A percentile compares a stretch with the other conserved stretches of the same genome.
Evolutionary conservation across 139 green algal species (phyloP).

Genomic region (Pycnococcus provasolii): DNA sequence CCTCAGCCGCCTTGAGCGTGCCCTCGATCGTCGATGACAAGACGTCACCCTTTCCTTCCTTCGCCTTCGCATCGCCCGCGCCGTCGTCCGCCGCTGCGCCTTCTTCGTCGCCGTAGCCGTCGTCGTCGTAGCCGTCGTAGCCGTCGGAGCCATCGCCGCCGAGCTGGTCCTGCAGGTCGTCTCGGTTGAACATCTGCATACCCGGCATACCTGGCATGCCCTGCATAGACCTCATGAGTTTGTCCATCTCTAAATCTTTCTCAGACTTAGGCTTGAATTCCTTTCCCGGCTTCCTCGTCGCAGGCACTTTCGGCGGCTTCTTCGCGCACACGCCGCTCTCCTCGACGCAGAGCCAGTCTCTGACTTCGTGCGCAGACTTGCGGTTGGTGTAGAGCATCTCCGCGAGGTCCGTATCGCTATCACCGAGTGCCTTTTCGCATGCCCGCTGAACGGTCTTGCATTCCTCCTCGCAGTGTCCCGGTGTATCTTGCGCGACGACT

Average conservation of each 20-base stretch:
- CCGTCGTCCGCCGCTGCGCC: background rate
- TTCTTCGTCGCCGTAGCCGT: background rate
- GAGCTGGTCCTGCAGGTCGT: slow-evolving; percentile 6
- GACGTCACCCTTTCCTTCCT: background rate
- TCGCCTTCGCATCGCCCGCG: background rate
- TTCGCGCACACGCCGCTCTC: slow-evolving; percentile 39
- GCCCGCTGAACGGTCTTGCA: slow-evolving; percentile 65
- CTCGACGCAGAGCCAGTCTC: slow-evolving; percentile 55
- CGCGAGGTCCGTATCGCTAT: slow-evolving; percentile 21
- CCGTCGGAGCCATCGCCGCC: background rate
- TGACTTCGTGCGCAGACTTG: background rate
- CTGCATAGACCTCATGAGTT: slow-evolving; percentile 51
- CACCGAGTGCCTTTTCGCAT: slow-evolving; percentile 33
- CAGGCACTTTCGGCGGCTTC: slow-evolving; percentile 40
- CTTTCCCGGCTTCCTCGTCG: slow-evolving; percentile 28
- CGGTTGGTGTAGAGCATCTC: slow-evolving; percentile 39
- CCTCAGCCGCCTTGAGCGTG: no score
- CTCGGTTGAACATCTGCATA: slow-evolving; percentile 24
- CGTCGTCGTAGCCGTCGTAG: background rate
- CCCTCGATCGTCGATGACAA: no score
- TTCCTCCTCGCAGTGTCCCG: slow-evolving; percentile 45
- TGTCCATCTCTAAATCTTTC: slow-evolving; percentile 42
- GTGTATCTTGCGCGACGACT: no score
- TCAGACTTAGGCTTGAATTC: slow-evolving; percentile 34
- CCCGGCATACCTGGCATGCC: slow-evolving; percentile 25